Base-by-base conservation (phyloP, 768 basidiomycete species). In the Russula abietina region DNA sequence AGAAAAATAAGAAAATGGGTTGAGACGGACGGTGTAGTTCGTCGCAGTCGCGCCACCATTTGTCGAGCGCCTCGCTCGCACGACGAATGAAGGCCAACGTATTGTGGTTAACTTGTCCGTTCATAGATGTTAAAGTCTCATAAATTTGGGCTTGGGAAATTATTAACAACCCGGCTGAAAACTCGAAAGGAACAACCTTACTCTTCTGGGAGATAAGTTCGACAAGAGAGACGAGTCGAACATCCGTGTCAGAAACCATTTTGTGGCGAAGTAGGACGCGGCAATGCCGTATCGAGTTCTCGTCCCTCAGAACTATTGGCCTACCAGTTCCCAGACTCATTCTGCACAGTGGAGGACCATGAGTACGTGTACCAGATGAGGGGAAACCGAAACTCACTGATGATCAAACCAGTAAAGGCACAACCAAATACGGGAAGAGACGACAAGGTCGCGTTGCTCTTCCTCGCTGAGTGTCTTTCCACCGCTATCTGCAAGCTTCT, bases 361-460 rank as follows among this genome's bases (percentile, higher is more conserved):
- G 52, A 53, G 38, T 63, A 72, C 58, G 30, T 14, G 58, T 51
- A 28, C 30, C 24, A 4, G 50, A 5, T 54, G 45, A 19, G n/a
- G 22, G 28, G 65, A 30, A 59, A 49, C 26, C 10, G 58, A 59
- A 33, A 78, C 88, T 65, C 69, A 92, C 91, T 94, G 90, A 76
- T 94, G 93, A 76, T 96, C 94, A 70, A 96, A 93, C 91, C 93
- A 93, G 72, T 95, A 96, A 48, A 96, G 81, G 71, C 93, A 94
- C 62, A 95, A 78, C 93, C 93, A 97, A 65, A 95, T 93, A 55
- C 94, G 82, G 2, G 93, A 91, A 64, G 93, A 94, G 8, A 96
- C 88, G 51, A 96, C 91, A 39, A 96, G 80, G 70, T 96, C 87
- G 60, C 93, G 78, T 73, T 98, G 93, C 70, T 91, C 88, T 65